These are phyloP conservation scores for Brasenia schreberi DNA, from an alignment of 164 flowering plant species.

Conservation along the genomic window DNA sequence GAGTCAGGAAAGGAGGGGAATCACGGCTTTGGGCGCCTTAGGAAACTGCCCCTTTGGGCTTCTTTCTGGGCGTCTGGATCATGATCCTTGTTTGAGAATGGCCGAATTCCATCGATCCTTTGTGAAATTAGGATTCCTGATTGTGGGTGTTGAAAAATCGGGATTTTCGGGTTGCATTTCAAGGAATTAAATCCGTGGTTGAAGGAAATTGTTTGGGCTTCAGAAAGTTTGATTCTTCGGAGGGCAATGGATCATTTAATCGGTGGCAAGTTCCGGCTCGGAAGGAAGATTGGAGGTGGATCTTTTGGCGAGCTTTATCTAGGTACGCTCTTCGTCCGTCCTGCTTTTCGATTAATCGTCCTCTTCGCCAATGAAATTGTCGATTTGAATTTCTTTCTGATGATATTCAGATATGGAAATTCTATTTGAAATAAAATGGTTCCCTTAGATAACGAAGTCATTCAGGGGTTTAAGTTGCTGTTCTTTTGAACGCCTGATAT, in stretches of 20 bases:
- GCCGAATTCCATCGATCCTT: not conserved
- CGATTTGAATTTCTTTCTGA: not conserved
- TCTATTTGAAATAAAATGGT: not conserved
- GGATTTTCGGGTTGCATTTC: not conserved
- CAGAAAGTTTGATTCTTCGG: not conserved
- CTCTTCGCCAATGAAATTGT: no score
- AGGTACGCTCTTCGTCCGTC: conserved; percentile 21
- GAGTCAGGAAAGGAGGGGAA: not conserved
- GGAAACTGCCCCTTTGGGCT: not conserved
- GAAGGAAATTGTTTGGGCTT: not conserved
- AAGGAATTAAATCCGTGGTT: not conserved
- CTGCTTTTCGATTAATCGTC: not conserved
- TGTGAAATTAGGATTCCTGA: not conserved
- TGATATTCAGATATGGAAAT: not conserved
- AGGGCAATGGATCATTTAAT: conserved; percentile 42
- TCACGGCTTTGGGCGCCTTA: not conserved
- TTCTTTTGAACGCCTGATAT: not conserved
- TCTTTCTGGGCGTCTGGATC: not conserved
- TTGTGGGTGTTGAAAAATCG: not conserved
- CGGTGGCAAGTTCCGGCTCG: conserved; percentile 59
- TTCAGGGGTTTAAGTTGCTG: not conserved
- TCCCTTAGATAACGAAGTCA: not conserved
- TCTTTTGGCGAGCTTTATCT: conserved; percentile 67
- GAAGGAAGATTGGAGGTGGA: conserved; percentile 69
- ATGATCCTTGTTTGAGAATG: not conserved